Base-by-base conservation (phyloP, 2,329 filamentous ascomycete species). In the Aspergillus ustus region DNA sequence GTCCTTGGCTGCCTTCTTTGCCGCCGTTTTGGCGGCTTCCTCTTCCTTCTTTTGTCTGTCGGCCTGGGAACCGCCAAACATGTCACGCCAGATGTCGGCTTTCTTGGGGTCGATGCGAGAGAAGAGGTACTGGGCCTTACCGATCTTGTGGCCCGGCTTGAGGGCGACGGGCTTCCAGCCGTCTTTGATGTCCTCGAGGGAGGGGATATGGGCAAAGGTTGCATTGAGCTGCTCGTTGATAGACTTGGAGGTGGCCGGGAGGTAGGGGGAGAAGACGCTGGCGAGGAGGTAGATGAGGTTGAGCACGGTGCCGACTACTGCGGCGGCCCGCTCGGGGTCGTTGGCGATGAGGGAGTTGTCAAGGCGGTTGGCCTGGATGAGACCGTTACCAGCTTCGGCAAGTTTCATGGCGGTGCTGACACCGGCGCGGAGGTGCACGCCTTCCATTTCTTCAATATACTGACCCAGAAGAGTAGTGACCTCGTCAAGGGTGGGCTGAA, bases 221-320 rank as follows among this genome's bases (percentile, higher is more conserved):
- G 77, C 78, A 61, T 89, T 86, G 29, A 98, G 85, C 80, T 97
- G 94, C 65, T 85, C 78, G 66, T 92, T 86, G 69, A 97, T 97
- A 34, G 87, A 87, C 62, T 84, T 84, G 3, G 90, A 84, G 8
- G 90, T 93, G n/a, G 85, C 84, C 45, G 92, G 93, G 83, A 97
- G 91, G 79, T 94, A 97, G 0, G 93, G 93, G 56, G 88, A 87
- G 60, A 93, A 85, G 48, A 97, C 80, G 57, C 87, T 89, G 22
- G 93, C 91, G 52, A 96, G 84, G 34, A 97, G 87, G 72, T 94
- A 88, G 57, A 94, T 88, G 66, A 93, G 86, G 79, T 96, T 96
- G 63, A 96, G 82, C 1, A 90, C 91, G n/a, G 93, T 82, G 59
- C 91, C 90, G 57, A 96, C 85, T 20, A 89, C 85, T 6, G 85